phyloP scores from a whole-genome alignment of 2,329 filamentous ascomycete species.

The Cyphellophora europaea region DNA sequence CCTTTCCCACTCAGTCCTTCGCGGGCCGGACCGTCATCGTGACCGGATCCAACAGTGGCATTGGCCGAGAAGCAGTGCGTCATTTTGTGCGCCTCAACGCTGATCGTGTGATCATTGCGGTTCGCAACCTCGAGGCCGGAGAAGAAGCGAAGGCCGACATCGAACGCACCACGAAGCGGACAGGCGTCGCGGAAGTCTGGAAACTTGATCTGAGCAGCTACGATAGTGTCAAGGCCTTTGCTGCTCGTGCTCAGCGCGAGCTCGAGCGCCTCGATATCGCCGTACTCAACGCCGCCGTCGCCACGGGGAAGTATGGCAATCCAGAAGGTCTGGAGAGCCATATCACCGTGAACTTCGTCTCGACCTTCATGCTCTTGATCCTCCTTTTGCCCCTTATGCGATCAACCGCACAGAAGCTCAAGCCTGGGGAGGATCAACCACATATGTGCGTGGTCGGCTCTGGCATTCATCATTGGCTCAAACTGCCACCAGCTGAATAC shows the following conservation, averaged over 20 bases:
- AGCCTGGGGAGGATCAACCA: slow-evolving; percentile 30
- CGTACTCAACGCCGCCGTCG: slow-evolving; percentile 36
- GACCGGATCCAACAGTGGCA: slow-evolving; percentile 36
- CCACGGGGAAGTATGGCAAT: slow-evolving; percentile 3
- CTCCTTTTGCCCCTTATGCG: slow-evolving; percentile 44
- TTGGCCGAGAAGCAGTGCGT: slow-evolving; percentile 36
- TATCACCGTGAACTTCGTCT: slow-evolving; percentile 46
- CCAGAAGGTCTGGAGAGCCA: slow-evolving; percentile 40
- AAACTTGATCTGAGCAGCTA: slow-evolving; percentile 29
- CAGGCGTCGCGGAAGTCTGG: slow-evolving; percentile 30
- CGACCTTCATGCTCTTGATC: slow-evolving; percentile 40
- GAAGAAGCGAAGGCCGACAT: slow-evolving; percentile 28
- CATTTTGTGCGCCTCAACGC: slow-evolving; percentile 32
- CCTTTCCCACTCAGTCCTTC: too few relatives aligned
- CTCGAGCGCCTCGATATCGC: slow-evolving; percentile 28
- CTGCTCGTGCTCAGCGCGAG: slow-evolving; percentile 19
- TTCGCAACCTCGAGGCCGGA: slow-evolving; percentile 31
- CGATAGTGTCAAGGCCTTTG: slow-evolving; percentile 29
- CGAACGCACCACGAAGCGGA: slow-evolving; percentile 20
- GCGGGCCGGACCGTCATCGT: slow-evolving; percentile 36
- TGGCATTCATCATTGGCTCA: slow-evolving; percentile 33
- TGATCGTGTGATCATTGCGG: slow-evolving; percentile 33
- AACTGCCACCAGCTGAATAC: slow-evolving; percentile 34
- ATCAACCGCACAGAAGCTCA: slow-evolving; percentile 35
- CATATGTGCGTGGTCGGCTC: slow-evolving; percentile 30